These are phyloP conservation scores for Neurospora sp. DNA, from an alignment of 495 filamentous ascomycete species.

Conservation along the genomic window DNA sequence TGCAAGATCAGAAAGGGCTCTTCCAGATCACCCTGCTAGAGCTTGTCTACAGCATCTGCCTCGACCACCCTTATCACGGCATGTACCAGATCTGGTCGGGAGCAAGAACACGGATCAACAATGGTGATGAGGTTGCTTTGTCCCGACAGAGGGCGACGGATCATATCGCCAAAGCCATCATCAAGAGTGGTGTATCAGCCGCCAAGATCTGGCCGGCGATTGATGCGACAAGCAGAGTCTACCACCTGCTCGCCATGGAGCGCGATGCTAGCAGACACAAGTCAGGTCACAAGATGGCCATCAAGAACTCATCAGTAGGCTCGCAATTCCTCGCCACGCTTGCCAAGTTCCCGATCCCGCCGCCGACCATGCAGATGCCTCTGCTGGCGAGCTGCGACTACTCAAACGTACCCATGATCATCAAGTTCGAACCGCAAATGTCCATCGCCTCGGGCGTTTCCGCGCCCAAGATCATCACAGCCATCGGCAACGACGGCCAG, in stretches of 20 bases:
- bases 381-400: conserved; percentile 69
- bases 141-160: conserved; percentile 64
- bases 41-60: conserved; percentile 70
- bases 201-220: conserved; percentile 54
- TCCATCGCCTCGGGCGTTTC: conserved; percentile 82
- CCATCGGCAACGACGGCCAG: conserved; percentile 61
- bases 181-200: conserved; percentile 26
- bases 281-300: conserved; percentile 49
- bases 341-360: conserved; percentile 57
- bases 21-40: conserved; percentile 69
- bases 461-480: conserved; percentile 82
- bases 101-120: conserved; percentile 49
- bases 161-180: conserved; percentile 50
- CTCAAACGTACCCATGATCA: conserved; percentile 54
- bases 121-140: conserved; percentile 60
- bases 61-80: conserved; percentile 88
- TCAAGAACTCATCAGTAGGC: conserved; percentile 50
- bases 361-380: conserved; percentile 78
- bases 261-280: conserved; percentile 49
- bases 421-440: conserved; percentile 58
- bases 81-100: conserved; percentile 92
- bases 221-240: conserved; percentile 60
- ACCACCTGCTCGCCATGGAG: conserved; percentile 62
- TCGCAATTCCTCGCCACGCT: conserved; percentile 46
- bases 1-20: conserved; percentile 52